Conservation (phyloP, 257 asterid genomes). For the Scutellaria baicalensis region DNA sequence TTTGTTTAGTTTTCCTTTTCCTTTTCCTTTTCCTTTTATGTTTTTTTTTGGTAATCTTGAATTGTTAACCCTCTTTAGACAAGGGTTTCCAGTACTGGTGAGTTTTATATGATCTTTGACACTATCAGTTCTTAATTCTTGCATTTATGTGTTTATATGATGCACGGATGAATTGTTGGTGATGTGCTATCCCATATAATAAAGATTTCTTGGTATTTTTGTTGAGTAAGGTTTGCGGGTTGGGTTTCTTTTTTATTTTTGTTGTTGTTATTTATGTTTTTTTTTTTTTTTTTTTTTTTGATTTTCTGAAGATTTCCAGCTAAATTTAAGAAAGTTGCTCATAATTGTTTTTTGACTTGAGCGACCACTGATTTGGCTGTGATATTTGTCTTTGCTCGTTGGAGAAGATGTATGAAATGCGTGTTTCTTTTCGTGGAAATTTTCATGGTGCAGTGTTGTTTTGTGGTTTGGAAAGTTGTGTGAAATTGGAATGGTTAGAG, state of each 20-base stretch:
- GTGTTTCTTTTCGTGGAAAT: not conserved
- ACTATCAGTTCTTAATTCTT: not conserved
- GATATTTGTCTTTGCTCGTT: not conserved
- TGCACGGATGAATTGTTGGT: constrained; percentile 25
- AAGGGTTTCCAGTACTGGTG: constrained; percentile 60
- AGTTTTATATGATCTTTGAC: constrained; percentile 22
- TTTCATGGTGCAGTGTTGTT: constrained; percentile 9
- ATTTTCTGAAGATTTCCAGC: constrained; percentile 12
- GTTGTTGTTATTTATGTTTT: constrained; percentile 3
- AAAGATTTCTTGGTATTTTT: not conserved
- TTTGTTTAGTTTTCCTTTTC: not conserved
- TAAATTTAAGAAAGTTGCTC: not conserved
- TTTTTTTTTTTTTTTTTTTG: no score
- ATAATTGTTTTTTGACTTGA: no score
- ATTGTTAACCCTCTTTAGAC: not conserved
- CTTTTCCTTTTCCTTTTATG: no score
- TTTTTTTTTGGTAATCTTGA: not conserved
- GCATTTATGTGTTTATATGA: constrained; percentile 6
- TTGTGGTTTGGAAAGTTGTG: not conserved
- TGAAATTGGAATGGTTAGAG: not conserved
- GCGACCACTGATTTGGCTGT: no score
- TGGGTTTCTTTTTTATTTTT: not conserved
- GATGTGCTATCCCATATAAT: no score
- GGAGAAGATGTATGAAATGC: constrained; percentile 4
- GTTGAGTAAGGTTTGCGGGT: no score